Conservation (phyloP, 257 asterid species). For the Nicotiana tomentosiformis region DNA sequence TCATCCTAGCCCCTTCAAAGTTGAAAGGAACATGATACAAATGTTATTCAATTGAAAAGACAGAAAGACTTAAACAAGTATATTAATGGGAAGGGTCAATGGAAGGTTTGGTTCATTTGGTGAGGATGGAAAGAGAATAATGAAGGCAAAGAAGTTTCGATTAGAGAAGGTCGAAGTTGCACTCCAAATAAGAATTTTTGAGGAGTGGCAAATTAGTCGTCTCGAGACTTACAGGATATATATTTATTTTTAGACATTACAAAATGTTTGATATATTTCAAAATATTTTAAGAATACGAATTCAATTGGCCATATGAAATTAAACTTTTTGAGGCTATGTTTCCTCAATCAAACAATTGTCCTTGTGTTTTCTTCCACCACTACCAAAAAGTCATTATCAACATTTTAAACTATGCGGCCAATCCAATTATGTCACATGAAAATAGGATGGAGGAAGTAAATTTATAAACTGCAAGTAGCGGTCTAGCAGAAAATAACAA, state of each 20-base stretch:
- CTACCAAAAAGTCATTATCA: not conserved
- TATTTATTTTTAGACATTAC: not conserved
- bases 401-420: not conserved
- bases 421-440: not conserved
- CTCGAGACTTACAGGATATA: not conserved
- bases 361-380: not conserved
- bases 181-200: not conserved
- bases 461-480: not conserved
- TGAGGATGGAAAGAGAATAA: not conserved
- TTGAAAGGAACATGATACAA: not conserved
- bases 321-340: not conserved
- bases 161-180: not conserved
- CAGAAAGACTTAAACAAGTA: not conserved
- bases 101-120: not conserved
- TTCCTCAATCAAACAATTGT: not conserved
- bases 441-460: not conserved
- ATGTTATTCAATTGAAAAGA: not conserved
- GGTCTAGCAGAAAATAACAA: not conserved
- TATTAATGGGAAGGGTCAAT: not conserved
- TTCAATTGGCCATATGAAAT: not conserved
- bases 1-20: not conserved
- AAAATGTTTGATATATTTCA: not conserved
- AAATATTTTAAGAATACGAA: not conserved
- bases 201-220: not conserved
- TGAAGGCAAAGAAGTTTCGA: not conserved